These are phyloP conservation scores for Xylariaceae sp. DNA, from an alignment of 2,329 filamentous ascomycete genomes.

Conservation along the genomic window DNA sequence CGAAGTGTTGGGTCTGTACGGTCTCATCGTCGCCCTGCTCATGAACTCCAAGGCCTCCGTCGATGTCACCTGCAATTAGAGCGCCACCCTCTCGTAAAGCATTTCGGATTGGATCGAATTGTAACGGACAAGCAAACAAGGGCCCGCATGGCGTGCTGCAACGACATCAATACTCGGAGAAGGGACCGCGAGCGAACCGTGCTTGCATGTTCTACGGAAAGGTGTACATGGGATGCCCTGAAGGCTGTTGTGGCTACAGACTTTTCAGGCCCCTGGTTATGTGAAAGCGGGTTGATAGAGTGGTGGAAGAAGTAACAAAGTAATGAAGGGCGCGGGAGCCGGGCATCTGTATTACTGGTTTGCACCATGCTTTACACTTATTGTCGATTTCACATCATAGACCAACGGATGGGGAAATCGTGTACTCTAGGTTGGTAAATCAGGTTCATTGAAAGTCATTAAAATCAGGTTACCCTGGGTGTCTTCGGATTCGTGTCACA, in stretches of 20 bases:
- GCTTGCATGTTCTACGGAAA: slow-evolving; percentile 7
- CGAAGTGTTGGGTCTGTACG: slow-evolving; percentile 98
- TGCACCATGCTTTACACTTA: slow-evolving; percentile 27
- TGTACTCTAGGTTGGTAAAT: slow-evolving; percentile 34
- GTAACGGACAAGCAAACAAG: too few species aligned
- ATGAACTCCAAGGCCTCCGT: slow-evolving; percentile 93
- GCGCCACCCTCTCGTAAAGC: too few species aligned
- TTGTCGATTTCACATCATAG: slow-evolving; percentile 29
- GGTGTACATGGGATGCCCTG: slow-evolving; percentile 10
- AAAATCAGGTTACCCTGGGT: background rate
- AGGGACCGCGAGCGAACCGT: slow-evolving; percentile 9
- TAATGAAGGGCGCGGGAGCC: slow-evolving; percentile 25
- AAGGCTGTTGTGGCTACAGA: slow-evolving; percentile 7
- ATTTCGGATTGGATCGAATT: too few species aligned
- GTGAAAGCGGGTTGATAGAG: slow-evolving; percentile 15
- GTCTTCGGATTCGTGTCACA: too few species aligned
- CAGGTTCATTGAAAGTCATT: slow-evolving; percentile 23
- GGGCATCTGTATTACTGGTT: slow-evolving; percentile 31
- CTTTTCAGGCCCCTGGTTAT: background rate
- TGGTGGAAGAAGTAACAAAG: slow-evolving; percentile 18
- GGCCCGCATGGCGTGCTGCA: slow-evolving; percentile 19
- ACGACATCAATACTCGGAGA: slow-evolving; percentile 14
- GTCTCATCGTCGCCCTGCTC: slow-evolving; percentile 94
- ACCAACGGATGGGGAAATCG: slow-evolving; percentile 27
- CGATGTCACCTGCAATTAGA: slow-evolving; percentile 50